Base-by-base conservation (phyloP, 192 early-diverging fungal genomes). In the Chytriomyces sp. region DNA sequence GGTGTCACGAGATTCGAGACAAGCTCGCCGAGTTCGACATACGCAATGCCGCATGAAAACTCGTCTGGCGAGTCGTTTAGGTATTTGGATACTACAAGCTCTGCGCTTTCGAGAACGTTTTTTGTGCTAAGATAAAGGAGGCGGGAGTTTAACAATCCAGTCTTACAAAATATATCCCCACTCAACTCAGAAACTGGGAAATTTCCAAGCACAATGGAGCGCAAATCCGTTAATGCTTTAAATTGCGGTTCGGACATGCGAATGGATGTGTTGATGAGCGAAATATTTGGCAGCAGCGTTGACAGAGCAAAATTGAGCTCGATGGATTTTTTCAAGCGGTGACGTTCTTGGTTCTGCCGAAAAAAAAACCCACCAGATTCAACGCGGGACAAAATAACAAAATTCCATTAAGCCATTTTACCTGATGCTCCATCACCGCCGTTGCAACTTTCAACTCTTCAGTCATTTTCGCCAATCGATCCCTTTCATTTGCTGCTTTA, bases 281-380 rank as follows among this genome's bases (percentile, higher is more conserved):
- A 68, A 59, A 70, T 70, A 35, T 77, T 77, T 9, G 76, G 76
- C 11, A 77, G 67, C 43, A 63, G 57, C 20, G 57, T 44, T 26
- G 50, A 53, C 28, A 77, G 67, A 8, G 76, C 76, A 45, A 70
- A 77, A 0, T 24, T 28, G 8, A 71, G 69, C 26, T 71, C 69
- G 26, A 50, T n/a, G 0, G 69, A 20, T 71, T 71, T 71, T 60
- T 23, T 71, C 9, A 57, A 8, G 6, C 45, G 20, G 16, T 24
- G 13, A 45, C 69, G 69, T 44, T 20, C 69, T 23, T 44, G 26
- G 43, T 71, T 71, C 66, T 67, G 44, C 46, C 35, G 35, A 35
- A 35, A 35, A 35, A 4, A 35, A 35, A 35, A 35, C 2, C 35
- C 35, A 35, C 4, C 35, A 35, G 35, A 2, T 35, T 35, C 35